Evolutionary conservation across 768 basidiomycete species (phyloP).

Genomic region (Phylloporus arenicola): DNA sequence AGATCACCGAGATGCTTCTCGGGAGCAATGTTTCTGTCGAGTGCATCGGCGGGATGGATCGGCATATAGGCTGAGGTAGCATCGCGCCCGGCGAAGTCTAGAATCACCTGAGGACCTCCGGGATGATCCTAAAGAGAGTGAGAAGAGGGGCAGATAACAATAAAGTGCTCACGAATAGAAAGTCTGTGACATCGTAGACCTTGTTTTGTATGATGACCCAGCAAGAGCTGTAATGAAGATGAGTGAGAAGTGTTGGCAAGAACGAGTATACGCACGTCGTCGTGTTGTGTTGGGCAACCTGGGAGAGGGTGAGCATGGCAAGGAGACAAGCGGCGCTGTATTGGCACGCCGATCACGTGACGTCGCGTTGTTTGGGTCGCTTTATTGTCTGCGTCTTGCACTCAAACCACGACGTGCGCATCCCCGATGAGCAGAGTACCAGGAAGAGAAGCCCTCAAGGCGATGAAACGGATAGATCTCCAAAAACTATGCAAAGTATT

Average conservation of each 20-base stretch:
- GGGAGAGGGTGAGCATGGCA: constrained; percentile 37
- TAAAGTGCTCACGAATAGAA: constrained; percentile 49
- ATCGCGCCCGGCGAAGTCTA: constrained; percentile 81
- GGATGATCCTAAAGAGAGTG: constrained; percentile 55
- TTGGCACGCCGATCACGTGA: constrained; percentile 31
- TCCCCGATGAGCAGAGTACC: constrained; percentile 38
- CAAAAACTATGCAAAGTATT: constrained; percentile 62
- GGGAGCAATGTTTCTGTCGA: constrained; percentile 62
- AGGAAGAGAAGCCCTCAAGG: constrained; percentile 43
- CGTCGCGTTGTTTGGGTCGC: constrained; percentile 47
- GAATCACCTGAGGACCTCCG: constrained; percentile 76
- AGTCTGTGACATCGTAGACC: constrained; percentile 86
- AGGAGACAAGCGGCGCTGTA: not conserved
- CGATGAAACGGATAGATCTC: constrained; percentile 47
- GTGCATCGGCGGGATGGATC: constrained; percentile 80
- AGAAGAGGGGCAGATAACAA: not conserved
- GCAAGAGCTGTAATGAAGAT: constrained; percentile 51
- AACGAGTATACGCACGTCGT: constrained; percentile 34
- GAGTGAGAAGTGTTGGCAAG: not conserved
- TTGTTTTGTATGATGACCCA: constrained; percentile 79
- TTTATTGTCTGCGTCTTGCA: constrained; percentile 40
- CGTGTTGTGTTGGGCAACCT: constrained; percentile 59
- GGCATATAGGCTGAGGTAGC: constrained; percentile 74
- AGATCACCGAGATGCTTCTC: constrained; percentile 73
- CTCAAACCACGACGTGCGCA: constrained; percentile 37